Evolutionary conservation across 78 protist genomes (phyloP), one percentile per base, ranked within the genome.

Genomic region (Salpingoeca rosetta): DNA sequence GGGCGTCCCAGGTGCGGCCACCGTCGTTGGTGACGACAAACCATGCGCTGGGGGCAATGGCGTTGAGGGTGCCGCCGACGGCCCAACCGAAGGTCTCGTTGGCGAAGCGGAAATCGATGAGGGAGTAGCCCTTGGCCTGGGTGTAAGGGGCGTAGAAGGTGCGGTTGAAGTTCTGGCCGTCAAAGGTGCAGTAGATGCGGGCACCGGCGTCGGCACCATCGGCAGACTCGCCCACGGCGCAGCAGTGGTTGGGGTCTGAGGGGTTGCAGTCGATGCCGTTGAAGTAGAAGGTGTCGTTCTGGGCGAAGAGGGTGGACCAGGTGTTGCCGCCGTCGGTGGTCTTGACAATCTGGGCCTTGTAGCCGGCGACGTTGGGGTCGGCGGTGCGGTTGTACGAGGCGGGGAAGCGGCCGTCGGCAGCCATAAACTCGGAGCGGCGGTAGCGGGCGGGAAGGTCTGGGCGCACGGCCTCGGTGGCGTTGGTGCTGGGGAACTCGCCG

Each of bases 311-410:
- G 11, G 35, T 85, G 51, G 3, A 1, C 82, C 81, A 85, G n/a
- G 87, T 85, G 44, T 25, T 38, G 56, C 87, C 87, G 44, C 87
- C 87, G 72, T 85, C 87, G n/a, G 82, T 40, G 44, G 87, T 79
- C 87, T 85, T 85, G 45, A 44, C 36, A 74, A 85, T 40, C 74
- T 2, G 37, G 41, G 75, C 80, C 37, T 80, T 42, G 87, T 76
- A 85, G 57, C 36, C 37, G 79, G 11, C 43, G 45, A 3, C 35
- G 65, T 44, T 31, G 42, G 12, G 51, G 43, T 2, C 37, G 42
- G 11, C 35, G 80, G 2, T 37, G 81, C 40, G 42, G 45, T 37
- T 28, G 2, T 3, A 41, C 42, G 1, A 0, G 26, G 17, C 1
- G 56, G 43, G 75, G 28, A 3, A 35, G 83, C 38, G 81, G n/a